A percentile compares a stretch with the other conserved stretches of the same genome.
Conservation (phyloP, 768 basidiomycete species). For the Amanita pallidorosea region DNA sequence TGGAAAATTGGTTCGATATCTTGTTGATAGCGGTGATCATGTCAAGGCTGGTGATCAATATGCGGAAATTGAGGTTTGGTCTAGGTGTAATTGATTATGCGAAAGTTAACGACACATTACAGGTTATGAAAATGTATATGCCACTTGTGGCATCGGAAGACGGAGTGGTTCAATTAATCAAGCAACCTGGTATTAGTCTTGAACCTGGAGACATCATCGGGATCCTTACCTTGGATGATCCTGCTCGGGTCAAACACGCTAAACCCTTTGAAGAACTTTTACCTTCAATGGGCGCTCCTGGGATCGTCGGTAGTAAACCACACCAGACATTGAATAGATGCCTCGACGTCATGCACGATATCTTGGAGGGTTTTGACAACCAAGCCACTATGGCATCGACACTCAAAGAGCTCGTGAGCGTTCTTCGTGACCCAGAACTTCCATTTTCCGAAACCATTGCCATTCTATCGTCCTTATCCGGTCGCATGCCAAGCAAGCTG, state of each 20-base stretch:
- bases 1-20: conserved; percentile 89
- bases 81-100: not conserved
- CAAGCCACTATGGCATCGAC: conserved; percentile 81
- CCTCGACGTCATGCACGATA: conserved; percentile 73
- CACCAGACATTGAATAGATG: conserved; percentile 77
- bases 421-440: conserved; percentile 76
- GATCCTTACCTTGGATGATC: conserved; percentile 93
- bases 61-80: conserved; percentile 88
- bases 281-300: conserved; percentile 77
- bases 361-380: conserved; percentile 95
- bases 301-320: conserved; percentile 79
- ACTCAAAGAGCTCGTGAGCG: conserved; percentile 75
- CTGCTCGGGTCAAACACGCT: conserved; percentile 92
- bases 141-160: conserved; percentile 90
- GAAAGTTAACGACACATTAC: not conserved
- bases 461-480: conserved; percentile 80
- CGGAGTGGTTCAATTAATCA: conserved; percentile 90
- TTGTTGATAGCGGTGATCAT: conserved; percentile 96
- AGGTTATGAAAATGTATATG: conserved; percentile 99
- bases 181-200: conserved; percentile 94
- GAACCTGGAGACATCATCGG: conserved; percentile 97
- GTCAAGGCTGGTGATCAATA: conserved; percentile 94
- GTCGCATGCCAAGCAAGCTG: conserved; percentile 86
- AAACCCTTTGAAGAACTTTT: conserved; percentile 96
- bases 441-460: conserved; percentile 81